Evolutionary conservation across 352 stramenopile genomes (phyloP), one percentile per base, ranked within the genome.

Genomic region (Pythium plurisporium): DNA sequence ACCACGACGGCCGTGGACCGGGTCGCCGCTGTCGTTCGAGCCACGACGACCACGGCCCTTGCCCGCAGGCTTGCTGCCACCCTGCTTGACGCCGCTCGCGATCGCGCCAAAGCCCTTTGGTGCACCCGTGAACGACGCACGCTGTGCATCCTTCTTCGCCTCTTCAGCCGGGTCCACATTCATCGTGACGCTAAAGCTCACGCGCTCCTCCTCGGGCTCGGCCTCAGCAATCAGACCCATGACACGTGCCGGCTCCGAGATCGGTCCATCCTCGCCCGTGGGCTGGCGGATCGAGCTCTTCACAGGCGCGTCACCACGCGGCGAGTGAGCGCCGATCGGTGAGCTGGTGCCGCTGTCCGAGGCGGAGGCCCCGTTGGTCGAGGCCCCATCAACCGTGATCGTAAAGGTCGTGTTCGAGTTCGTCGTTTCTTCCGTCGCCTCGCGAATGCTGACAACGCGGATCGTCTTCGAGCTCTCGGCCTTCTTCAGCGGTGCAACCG

Each of bases 101-200:
- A 55, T 65, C 31, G 48, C n/a, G 4, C 47, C 52, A 54, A 60
- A 65, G 27, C 54, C 59, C 56, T 69, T 67, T 17, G 57, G 62
- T 0, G 61, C 27, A 14, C 66, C 63, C 9, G 73, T 83, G 5
- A 87, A 46, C 45, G 77, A 90, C 41, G 58, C 47, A 36, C 79
- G 79, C 65, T 78, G 60, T 33, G 74, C 62, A 51, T 87, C 74
- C 67, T 87, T 76, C 67, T 76, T 86, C 17, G 75, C 76, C 40
- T 91, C 80, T 23, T 91, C 81, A 5, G 74, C 14, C 23, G 84
- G 51, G 37, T 91, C 79, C 15, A 87, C 67, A 48, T 72, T 76
- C 14, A 94, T 76, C 49, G 84, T 94, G 29, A 94, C 82, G 54
- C 82, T 89, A 58, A 92, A 94, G 66, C 82, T 91, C 62, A 93